These are phyloP conservation scores for Sporormia fimetaria DNA, from an alignment of 495 filamentous ascomycete species.

Conservation along the genomic window DNA sequence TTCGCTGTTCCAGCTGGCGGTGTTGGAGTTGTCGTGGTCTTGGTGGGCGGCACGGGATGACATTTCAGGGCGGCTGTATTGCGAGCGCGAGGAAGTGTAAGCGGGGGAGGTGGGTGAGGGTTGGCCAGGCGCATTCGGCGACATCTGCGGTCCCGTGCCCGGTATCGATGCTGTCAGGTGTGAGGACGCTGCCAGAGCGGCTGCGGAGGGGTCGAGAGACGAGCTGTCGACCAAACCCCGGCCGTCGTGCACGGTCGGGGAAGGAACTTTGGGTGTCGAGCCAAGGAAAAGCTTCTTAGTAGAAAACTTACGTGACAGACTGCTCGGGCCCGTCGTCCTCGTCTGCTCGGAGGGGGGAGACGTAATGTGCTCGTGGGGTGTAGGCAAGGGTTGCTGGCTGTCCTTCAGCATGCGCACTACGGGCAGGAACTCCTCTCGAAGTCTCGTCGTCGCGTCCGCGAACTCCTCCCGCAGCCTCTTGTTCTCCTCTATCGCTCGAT, in stretches of 20 bases:
- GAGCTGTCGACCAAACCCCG: conserved; percentile 41
- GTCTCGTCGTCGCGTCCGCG: too few relatives aligned
- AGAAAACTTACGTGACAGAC: conserved; percentile 71
- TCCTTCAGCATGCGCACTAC: conserved; percentile 85
- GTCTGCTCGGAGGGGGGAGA: conserved; percentile 25
- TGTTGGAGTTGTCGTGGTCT: conserved; percentile 34
- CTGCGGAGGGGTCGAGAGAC: conserved; percentile 50
- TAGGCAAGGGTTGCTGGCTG: conserved; percentile 74
- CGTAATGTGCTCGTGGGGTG: conserved; percentile 36
- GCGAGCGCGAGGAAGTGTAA: conserved; percentile 32
- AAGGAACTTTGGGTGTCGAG: conserved; percentile 63
- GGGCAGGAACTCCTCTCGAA: conserved; percentile 86
- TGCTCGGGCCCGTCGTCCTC: conserved; percentile 37
- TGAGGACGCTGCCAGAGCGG: conserved; percentile 60
- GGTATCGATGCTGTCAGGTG: conserved; percentile 64
- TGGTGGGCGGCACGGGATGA: conserved; percentile 21
- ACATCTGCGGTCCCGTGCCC: conserved; percentile 44
- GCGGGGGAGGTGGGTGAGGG: conserved; percentile 77
- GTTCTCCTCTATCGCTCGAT: conserved; percentile 59
- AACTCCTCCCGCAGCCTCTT: conserved; percentile 53
- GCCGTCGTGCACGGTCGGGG: conserved; percentile 56
- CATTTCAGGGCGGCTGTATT: conserved; percentile 23
- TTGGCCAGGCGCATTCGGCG: conserved; percentile 55
- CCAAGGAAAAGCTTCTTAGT: conserved; percentile 83
- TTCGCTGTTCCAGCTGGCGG: conserved; percentile 31